Base-by-base conservation (phyloP, 148 eudicot genomes). In the Silene latifolia region DNA sequence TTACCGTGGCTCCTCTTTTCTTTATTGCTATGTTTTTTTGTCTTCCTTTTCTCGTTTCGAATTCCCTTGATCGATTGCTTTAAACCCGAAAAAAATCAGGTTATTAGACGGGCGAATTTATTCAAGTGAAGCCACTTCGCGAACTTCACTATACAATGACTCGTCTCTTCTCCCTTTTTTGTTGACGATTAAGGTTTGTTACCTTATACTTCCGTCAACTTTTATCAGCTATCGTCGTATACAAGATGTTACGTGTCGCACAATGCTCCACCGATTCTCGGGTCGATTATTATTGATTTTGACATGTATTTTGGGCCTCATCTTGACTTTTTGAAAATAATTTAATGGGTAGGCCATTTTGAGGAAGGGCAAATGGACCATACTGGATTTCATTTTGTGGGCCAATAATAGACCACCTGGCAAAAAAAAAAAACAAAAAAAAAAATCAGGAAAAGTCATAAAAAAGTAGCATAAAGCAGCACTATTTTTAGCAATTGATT, bases 351-450 rank as follows among this genome's bases (percentile, higher is more conserved):
- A 87, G 87, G 6, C 92, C 92, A 75, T 85, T 81, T 72, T 80
- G 84, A 44, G 92, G 92, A 42, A 88, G 82, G 4, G 88, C 81
- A 73, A 88, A 88, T 76, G 92, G 89, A 75, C 77, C 81, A 80
- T 88, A 85, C 67, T 87, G 86, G 79, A 88, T 86, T 72, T 84
- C 89, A 58, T 77, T 79, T 56, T 85, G 82, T 68, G 86, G 84
- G 71, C 84, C 85, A 65, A 75, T 63, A 32, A 88, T 80, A 61
- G 84, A 80, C 85, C 88, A 87, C 77, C 91, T 86, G 88, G 48
- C 64, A 77, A 48, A 23, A 68, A 62, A 24, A 27, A 56, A 42
- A 44, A 27, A 7, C 65, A 64, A n/a, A n/a, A n/a, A n/a, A n/a
- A n/a, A 47, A 61, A n/a, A 71, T 75, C 67, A 80, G 56, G 25